phyloP scores from a whole-genome alignment of 805 yeast genomes.

The Isabelozyma heimii region DNA sequence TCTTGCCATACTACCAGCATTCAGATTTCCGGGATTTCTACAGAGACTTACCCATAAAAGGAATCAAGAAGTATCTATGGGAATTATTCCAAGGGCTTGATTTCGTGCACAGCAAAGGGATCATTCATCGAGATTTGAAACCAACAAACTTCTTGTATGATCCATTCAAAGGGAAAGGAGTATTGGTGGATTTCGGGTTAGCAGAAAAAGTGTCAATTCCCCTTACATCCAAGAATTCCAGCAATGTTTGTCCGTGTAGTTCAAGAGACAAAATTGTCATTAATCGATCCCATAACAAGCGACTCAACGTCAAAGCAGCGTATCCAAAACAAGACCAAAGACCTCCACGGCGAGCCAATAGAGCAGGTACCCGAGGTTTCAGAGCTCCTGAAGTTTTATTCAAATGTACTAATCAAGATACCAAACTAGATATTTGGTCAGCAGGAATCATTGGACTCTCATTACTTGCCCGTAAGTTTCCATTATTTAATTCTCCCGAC shows the following conservation, averaged over 20 bases:
- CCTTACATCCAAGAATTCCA: constrained; percentile 10
- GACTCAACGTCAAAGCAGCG: constrained; percentile 43
- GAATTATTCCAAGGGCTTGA: constrained; percentile 75
- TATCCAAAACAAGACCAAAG: constrained; percentile 85
- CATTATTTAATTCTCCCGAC: constrained; percentile 91
- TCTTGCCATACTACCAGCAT: constrained; percentile 87
- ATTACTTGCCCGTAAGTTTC: constrained; percentile 75
- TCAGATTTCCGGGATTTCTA: constrained; percentile 87
- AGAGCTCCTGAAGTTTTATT: constrained; percentile 91
- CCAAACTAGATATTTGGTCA: constrained; percentile 87
- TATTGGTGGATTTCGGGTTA: constrained; percentile 86
- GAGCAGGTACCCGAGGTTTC: constrained; percentile 96
- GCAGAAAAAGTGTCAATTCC: constrained; percentile 56
- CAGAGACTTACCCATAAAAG: constrained; percentile 72
- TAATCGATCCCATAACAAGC: constrained; percentile 14
- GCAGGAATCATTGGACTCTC: constrained; percentile 87
- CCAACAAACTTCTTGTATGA: constrained; percentile 70
- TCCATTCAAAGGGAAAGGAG: constrained; percentile 67
- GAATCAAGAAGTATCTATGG: constrained; percentile 76
- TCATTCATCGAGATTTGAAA: constrained; percentile 43
- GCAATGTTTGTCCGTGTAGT: constrained; percentile 55
- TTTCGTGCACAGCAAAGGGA: constrained; percentile 49
- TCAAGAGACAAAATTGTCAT: constrained; percentile 15
- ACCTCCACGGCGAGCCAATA: constrained; percentile 87
- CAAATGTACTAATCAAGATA: constrained; percentile 80